Conservation (phyloP, 2,329 filamentous ascomycete genomes). For the Dothideomycetidae sp. region DNA sequence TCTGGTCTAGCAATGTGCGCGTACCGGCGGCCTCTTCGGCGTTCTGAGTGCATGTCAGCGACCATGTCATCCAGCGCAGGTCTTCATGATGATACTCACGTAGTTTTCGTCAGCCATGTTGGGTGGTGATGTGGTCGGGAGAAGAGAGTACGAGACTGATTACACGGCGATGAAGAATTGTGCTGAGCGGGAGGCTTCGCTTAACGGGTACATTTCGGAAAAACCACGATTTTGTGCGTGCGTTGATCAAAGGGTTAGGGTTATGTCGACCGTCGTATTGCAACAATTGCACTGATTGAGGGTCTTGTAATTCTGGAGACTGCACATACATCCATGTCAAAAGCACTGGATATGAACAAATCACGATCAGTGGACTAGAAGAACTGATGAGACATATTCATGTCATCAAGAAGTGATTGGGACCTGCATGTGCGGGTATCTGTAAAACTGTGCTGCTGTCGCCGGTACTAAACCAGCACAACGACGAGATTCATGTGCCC, state of each 20-base stretch:
- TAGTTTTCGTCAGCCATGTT: conserved; percentile 83
- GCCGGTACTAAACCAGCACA: too few relatives aligned
- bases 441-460: too few relatives aligned
- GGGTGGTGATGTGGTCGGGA: conserved; percentile 31
- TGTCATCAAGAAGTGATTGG: neutral
- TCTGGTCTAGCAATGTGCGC: conserved; percentile 18
- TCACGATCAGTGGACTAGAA: neutral
- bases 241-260: neutral
- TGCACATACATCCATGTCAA: too few relatives aligned
- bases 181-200: conserved; percentile 7
- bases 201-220: conserved; percentile 7
- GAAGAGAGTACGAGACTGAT: conserved; percentile 17
- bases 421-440: neutral
- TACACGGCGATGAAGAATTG: conserved; percentile 8
- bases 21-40: conserved; percentile 84
- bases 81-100: conserved; percentile 45
- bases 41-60: conserved; percentile 47
- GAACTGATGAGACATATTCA: neutral
- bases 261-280: too few relatives aligned
- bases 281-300: too few relatives aligned
- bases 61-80: conserved; percentile 24
- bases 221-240: neutral
- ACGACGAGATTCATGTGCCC: too few relatives aligned
- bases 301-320: too few relatives aligned
- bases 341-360: neutral